phyloP scores from a whole-genome alignment of 257 asterid genomes.

The Solanum okadae region DNA sequence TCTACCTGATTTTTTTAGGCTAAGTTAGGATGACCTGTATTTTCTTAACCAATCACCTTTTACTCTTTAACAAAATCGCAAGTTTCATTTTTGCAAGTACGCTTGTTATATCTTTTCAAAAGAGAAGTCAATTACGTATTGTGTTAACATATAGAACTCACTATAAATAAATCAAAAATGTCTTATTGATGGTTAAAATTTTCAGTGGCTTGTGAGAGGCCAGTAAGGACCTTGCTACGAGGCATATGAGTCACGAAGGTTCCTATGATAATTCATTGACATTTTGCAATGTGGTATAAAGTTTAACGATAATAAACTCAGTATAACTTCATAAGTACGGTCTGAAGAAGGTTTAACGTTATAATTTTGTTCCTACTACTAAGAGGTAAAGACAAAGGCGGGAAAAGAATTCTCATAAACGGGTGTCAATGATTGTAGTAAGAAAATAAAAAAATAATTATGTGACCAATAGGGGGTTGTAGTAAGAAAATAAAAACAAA shows the following conservation, averaged over 20 bases:
- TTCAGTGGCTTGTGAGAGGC: background rate
- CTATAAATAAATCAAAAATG: too few species aligned
- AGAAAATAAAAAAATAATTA: too few species aligned
- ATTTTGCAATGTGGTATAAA: background rate
- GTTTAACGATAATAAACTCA: background rate
- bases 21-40: background rate
- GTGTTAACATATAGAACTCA: background rate
- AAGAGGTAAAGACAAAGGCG: background rate
- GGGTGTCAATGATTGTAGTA: background rate
- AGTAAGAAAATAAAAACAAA: background rate
- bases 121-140: background rate
- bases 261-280: background rate
- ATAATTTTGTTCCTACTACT: background rate
- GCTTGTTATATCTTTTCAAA: background rate
- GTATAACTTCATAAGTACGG: background rate
- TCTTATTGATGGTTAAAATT: background rate
- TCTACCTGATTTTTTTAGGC: background rate
- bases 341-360: background rate
- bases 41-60: background rate
- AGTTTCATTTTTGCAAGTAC: background rate
- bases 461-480: background rate
- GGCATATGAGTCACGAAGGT: background rate
- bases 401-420: background rate
- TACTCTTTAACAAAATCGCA: background rate
- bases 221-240: background rate